Evolutionary conservation across 495 filamentous ascomycete species (phyloP).

Genomic region (Penicillium arizonense): DNA sequence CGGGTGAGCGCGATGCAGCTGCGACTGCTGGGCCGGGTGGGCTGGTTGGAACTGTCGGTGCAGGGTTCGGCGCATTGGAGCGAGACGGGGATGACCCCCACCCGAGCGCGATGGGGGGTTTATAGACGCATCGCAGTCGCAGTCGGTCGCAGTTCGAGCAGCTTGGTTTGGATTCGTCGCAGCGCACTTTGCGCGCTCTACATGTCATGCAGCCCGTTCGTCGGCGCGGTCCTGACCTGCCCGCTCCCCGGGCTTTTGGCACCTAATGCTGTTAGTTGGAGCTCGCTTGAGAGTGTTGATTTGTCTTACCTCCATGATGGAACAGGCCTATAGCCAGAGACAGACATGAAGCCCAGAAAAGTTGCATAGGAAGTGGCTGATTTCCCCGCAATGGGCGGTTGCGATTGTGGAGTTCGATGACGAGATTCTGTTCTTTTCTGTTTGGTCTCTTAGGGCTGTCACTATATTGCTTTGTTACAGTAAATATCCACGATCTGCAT

Average conservation of each 20-base stretch:
- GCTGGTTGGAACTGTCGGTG: conserved; percentile 1
- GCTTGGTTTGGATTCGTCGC: conserved; percentile 39
- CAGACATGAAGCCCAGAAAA: conserved; percentile 1
- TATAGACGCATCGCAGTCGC: conserved; percentile 35
- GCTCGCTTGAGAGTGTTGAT: not conserved
- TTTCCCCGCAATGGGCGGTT: conserved; percentile 25
- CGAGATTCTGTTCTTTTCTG: conserved; percentile 5
- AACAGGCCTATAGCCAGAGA: conserved; percentile 1
- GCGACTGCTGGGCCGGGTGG: not conserved
- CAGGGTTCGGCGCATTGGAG: conserved; percentile 4
- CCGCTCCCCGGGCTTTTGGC: conserved; percentile 37
- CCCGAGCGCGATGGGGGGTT: conserved; percentile 17
- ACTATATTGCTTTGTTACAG: too few relatives aligned
- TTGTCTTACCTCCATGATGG: conserved; percentile 23
- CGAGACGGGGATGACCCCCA: conserved; percentile 10
- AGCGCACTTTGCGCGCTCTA: conserved; percentile 45
- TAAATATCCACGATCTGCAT: too few relatives aligned
- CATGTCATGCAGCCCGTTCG: conserved; percentile 47
- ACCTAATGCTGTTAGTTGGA: conserved; percentile 37
- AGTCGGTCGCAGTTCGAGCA: conserved; percentile 41
- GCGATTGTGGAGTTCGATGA: conserved; percentile 15
- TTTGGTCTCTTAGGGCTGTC: too few relatives aligned
- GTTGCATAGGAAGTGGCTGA: conserved; percentile 9
- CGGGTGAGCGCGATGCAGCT: conserved; percentile 13
- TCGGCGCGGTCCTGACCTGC: conserved; percentile 41